Evolutionary conservation across 768 basidiomycete genomes (phyloP), one percentile per base, ranked within the genome.

Genomic region (Mycena galericulata): DNA sequence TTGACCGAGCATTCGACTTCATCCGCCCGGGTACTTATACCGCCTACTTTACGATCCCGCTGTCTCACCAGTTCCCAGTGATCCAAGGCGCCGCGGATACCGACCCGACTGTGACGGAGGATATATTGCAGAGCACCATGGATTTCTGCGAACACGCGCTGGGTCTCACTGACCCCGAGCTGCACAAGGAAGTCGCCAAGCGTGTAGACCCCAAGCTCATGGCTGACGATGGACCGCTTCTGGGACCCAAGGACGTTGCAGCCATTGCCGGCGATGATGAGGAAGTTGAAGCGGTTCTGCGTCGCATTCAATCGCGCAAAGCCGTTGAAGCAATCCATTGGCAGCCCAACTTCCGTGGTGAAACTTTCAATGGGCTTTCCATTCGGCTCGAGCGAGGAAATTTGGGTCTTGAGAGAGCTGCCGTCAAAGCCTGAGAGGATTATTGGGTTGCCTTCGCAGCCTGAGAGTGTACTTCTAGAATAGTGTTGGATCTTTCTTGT

Each of bases 1-100:
- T 84, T 62, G 85, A 86, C 73, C 75, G 80, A 40, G 84, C 85
- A 4, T 86, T 86, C 69, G 78, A 80, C 24, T 77, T 81, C 71
- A 76, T 86, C 61, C 75, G 83, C 10, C 82, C 78, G 11, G 79
- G 83, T 83, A 58, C 18, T 75, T n/a, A 9, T 26, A 4, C 47
- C 2, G 47, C 36, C 27, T 38, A 22, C 17, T 24, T 56, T 41
- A 32, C 36, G 22, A 40, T 30, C n/a, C 47, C 6, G 17, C 17
- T 34, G 8, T n/a, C n/a, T n/a, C n/a, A n/a, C n/a, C n/a, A n/a
- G n/a, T n/a, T n/a, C n/a, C n/a, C 34, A 77, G 77, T 78, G 12
- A 78, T 78, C 22, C 77, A 78, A 60, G 77, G 77, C 3, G 60
- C 72, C 1, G 74, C 73, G 5, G 77, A 77, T 45, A 65, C 74